Conservation (phyloP, 352 stramenopile genomes). For the Phytophthora tubulina region DNA sequence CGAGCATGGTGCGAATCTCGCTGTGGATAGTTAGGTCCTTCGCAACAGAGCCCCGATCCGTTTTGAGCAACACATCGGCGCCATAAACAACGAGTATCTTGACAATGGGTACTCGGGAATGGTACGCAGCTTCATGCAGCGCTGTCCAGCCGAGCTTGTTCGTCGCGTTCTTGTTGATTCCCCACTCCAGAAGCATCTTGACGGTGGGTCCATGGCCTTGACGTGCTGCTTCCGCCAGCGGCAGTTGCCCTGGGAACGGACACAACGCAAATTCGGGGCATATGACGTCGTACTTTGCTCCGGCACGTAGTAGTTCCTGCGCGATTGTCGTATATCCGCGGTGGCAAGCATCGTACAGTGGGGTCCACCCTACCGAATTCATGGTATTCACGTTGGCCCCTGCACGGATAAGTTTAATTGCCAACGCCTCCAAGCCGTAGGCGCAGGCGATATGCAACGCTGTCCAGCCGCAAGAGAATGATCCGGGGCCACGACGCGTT, state of each 20-base stretch:
- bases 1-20: constrained; percentile 82
- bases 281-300: constrained; percentile 67
- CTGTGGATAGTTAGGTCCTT: constrained; percentile 84
- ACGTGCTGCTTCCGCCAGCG: constrained; percentile 74
- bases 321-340: constrained; percentile 70
- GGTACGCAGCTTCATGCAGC: constrained; percentile 82
- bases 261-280: constrained; percentile 86
- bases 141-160: constrained; percentile 85
- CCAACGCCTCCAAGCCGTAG: constrained; percentile 77
- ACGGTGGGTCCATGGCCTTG: constrained; percentile 72
- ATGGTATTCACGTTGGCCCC: constrained; percentile 71
- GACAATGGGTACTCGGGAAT: constrained; percentile 78
- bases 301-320: constrained; percentile 72
- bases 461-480: constrained; percentile 83
- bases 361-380: constrained; percentile 82
- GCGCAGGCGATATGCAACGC: constrained; percentile 81
- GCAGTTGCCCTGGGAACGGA: constrained; percentile 71
- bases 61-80: constrained; percentile 72
- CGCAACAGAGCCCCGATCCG: constrained; percentile 71
- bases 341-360: constrained; percentile 82
- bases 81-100: constrained; percentile 84
- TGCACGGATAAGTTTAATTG: constrained; percentile 80
- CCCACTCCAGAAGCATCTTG: constrained; percentile 82
- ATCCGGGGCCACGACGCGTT: constrained; percentile 75
- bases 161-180: constrained; percentile 79